Base-by-base conservation (phyloP, 2,329 filamentous ascomycete species). In the Fusarium pseudograminearum region DNA sequence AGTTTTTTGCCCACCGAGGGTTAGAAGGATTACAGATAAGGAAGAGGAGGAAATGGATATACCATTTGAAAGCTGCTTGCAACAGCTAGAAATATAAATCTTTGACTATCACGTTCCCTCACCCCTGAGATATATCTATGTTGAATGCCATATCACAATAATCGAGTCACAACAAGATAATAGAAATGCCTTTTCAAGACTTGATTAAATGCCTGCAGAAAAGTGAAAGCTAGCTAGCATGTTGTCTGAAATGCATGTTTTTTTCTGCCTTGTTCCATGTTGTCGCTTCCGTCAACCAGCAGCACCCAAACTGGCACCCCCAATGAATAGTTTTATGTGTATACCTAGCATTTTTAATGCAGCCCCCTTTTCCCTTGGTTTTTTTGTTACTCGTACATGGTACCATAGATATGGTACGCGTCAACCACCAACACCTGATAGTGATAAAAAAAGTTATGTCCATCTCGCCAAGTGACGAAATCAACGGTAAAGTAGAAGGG, bases 381-480 rank as follows among this genome's bases (percentile, higher is more conserved):
- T 59, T 67, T 65, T 68, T 44, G 34, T 45, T 59, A 69, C 50
- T 68, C 65, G 33, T 68, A 69, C 65, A 61, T 41, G 31, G 45
- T 50, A 40, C 50, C 64, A 22, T 34, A 30, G 28, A 30, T 30
- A 38, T 47, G 51, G 40, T 48, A 57, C 47, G 51, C 52, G 50
- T 45, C 46, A 52, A 56, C 67, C 57, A n/a, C 45, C 63, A 63
- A 67, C 46, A 66, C 54, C 67, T 54, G 26, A 55, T 45, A 45
- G 12, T 55, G 45, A 56, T 42, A 36, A 55, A 34, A 57, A 33
- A 67, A 26, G 24, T 41, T 57, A 47, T 38, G 28, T 24, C 34
- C 46, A 44, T 58, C 12, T 38, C 54, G 30, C 28, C 7, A 57
- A 45, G 40, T 15, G 15, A 40, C 9, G 34, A 34, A 51, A 42